These are phyloP conservation scores for Plantago lanceolata DNA, from an alignment of 305 asterid genomes.

Conservation along the genomic window DNA sequence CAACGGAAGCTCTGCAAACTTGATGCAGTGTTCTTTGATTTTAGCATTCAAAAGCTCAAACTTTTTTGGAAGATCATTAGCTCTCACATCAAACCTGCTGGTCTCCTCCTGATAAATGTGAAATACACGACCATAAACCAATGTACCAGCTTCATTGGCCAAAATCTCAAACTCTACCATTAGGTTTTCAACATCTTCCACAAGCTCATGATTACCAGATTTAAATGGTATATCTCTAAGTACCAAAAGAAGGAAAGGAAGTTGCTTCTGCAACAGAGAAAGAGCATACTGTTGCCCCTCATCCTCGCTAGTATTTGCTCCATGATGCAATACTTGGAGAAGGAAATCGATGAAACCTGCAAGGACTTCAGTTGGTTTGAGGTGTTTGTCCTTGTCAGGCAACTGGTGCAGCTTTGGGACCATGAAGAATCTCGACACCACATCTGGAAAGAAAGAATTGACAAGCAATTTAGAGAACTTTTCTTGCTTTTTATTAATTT, in stretches of 20 bases:
- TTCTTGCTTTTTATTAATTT: too few species aligned
- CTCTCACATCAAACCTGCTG: background rate
- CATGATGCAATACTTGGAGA: constrained; percentile 3
- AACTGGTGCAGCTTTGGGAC: background rate
- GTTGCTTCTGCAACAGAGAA: constrained; percentile 5
- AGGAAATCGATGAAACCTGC: constrained; percentile 17
- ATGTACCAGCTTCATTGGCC: constrained; percentile 16
- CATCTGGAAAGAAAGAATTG: background rate
- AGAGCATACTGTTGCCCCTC: background rate
- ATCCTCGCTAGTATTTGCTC: background rate
- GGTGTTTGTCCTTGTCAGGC: background rate
- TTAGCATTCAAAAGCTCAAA: constrained; percentile 2
- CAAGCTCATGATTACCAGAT: background rate
- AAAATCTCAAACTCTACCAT: constrained; percentile 8
- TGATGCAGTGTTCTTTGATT: background rate
- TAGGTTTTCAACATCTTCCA: background rate
- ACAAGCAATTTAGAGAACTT: background rate
- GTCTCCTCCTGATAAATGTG: background rate
- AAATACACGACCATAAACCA: background rate
- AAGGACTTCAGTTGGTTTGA: background rate
- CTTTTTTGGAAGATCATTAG: background rate
- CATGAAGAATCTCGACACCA: background rate
- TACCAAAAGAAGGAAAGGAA: constrained; percentile 14
- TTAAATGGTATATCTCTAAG: constrained; percentile 9
- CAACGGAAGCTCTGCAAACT: background rate